phyloP scores from a whole-genome alignment of 176 grass and related monocot genomes.

The Secale cereale region DNA sequence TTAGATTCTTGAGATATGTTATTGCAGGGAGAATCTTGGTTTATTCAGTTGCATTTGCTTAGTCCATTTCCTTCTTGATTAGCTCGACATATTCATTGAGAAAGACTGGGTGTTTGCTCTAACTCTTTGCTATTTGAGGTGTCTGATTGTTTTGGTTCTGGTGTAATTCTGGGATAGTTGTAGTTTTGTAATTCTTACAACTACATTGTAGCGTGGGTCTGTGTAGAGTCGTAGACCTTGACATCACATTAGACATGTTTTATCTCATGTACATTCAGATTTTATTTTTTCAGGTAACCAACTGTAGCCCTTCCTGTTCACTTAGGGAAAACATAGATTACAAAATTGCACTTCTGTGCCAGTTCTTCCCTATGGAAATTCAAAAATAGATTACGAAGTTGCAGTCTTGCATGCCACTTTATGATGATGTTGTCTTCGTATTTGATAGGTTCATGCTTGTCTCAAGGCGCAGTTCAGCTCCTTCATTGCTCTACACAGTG shows the following conservation, averaged over 20 bases:
- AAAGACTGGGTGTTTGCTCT: neutral
- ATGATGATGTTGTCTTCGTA: slow-evolving; percentile 6
- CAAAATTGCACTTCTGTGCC: neutral
- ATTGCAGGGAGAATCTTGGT: neutral
- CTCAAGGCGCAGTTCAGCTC: slow-evolving; percentile 46
- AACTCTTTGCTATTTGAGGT: neutral
- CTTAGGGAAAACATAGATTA: neutral
- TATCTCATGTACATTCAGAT: neutral
- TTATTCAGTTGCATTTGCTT: neutral
- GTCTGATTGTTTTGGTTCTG: neutral
- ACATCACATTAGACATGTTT: neutral
- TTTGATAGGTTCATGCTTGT: slow-evolving; percentile 84
- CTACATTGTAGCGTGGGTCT: neutral
- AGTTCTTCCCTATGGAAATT: neutral
- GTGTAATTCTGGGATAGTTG: neutral
- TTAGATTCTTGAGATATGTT: neutral
- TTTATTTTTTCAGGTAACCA: neutral
- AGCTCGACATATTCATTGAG: neutral
- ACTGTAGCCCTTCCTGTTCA: neutral
- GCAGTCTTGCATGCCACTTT: neutral
- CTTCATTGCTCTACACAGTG: slow-evolving; percentile 73
- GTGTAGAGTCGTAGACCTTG: neutral
- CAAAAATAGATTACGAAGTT: neutral
- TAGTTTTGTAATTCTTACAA: neutral
- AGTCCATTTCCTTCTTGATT: neutral